A percentile compares a stretch with the other conserved stretches of the same genome.
Conservation (phyloP, 306 rosid genomes). For the Vachellia collinsii region DNA sequence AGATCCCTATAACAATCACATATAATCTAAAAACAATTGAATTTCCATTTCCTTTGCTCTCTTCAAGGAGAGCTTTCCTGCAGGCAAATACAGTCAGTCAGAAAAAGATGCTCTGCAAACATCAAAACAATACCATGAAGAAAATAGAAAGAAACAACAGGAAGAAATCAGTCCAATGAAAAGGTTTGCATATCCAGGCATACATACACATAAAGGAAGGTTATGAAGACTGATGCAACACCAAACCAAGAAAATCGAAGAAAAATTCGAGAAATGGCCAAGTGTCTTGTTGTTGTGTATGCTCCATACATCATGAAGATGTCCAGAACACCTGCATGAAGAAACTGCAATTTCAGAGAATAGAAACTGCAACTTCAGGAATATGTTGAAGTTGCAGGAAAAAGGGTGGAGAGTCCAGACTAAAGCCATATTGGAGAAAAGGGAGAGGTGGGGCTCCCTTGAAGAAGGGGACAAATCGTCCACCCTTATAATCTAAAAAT, state of each 20-base stretch:
- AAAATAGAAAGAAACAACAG: slow-evolving; percentile 1
- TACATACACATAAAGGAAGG: slow-evolving; percentile 82
- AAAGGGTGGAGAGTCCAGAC: too few relatives aligned
- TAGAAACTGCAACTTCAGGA: neutral
- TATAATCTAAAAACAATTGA: slow-evolving; percentile 61
- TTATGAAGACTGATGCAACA: slow-evolving; percentile 67
- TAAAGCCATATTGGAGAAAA: too few relatives aligned
- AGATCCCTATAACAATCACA: slow-evolving; percentile 69
- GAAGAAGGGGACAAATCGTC: too few relatives aligned
- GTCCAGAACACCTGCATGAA: slow-evolving; percentile 79
- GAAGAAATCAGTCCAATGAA: slow-evolving; percentile 5
- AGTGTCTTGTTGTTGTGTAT: slow-evolving; percentile 72
- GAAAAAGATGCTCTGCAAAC: slow-evolving; percentile 15
- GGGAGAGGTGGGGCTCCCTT: too few relatives aligned
- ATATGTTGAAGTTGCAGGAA: too few relatives aligned
- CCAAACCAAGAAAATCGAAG: slow-evolving; percentile 89
- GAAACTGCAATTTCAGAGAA: slow-evolving; percentile 31
- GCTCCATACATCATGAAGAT: slow-evolving; percentile 97
- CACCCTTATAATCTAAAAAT: too few relatives aligned
- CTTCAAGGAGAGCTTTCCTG: slow-evolving; percentile 92
- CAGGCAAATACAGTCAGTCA: slow-evolving; percentile 35
- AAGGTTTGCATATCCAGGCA: slow-evolving; percentile 12
- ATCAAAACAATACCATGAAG: neutral
- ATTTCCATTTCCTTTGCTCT: slow-evolving; percentile 56
- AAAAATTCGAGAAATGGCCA: slow-evolving; percentile 81